Percentiles rank a stretch among this genome's conserved stretches.
Evolutionary conservation across 2,329 filamentous ascomycete genomes (phyloP).

Genomic region (Trichocomaceae sp.): DNA sequence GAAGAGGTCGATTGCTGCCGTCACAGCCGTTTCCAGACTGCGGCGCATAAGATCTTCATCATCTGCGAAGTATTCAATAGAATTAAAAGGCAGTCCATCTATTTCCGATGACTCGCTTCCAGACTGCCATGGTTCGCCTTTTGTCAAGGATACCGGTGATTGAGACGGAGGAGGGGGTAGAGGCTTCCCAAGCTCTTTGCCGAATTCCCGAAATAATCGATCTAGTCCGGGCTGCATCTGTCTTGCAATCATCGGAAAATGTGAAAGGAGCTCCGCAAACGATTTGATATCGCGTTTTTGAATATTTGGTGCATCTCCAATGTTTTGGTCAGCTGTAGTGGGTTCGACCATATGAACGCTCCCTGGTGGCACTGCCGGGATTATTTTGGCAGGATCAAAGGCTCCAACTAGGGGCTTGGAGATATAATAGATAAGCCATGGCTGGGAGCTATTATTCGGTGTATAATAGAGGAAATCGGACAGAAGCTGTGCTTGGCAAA

Average conservation of each 20-base stretch:
- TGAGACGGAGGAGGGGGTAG: constrained; percentile 62
- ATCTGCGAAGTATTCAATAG: constrained; percentile 71
- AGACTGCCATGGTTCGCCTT: constrained; percentile 44
- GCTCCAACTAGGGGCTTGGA: constrained; percentile 78
- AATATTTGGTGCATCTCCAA: constrained; percentile 32
- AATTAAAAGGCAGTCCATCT: constrained; percentile 45
- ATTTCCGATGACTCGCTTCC: constrained; percentile 17
- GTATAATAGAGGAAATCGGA: constrained; percentile 82
- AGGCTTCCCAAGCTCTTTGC: constrained; percentile 74
- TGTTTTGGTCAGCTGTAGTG: constrained; percentile 19
- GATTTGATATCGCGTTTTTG: constrained; percentile 82
- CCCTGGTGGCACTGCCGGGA: constrained; percentile 54
- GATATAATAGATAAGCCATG: constrained; percentile 97
- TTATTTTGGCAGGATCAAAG: constrained; percentile 68
- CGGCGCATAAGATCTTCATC: constrained; percentile 87
- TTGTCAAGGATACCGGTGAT: constrained; percentile 47
- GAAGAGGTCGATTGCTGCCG: constrained; percentile 88
- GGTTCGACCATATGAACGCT: constrained; percentile 26
- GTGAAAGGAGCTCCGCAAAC: constrained; percentile 81
- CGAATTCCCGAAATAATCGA: constrained; percentile 83
- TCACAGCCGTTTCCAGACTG: constrained; percentile 85
- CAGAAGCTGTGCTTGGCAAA: constrained; percentile 82
- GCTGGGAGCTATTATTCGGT: constrained; percentile 78
- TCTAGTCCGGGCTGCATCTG: constrained; percentile 95
- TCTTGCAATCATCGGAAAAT: constrained; percentile 90